Evolutionary conservation across 805 yeast species (phyloP), one percentile per base, ranked within the genome.

Genomic region (Metschnikowia anglica): DNA sequence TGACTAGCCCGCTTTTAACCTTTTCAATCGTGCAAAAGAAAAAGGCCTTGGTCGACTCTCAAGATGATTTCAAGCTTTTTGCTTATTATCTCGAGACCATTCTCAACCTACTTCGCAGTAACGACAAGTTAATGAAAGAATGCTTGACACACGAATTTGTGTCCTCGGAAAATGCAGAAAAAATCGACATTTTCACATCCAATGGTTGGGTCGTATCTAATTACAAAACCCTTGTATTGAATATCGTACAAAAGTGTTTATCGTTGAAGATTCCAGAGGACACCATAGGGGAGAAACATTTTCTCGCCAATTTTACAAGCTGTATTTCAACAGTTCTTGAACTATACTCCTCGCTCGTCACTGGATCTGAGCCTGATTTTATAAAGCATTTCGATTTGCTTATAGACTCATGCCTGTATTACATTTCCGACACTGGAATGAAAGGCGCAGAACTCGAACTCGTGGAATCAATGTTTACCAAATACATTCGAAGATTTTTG

Each of bases 41-140:
- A 39, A 44, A 57, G 41, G 29, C 38, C 7, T 38, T 37, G 3
- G 39, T 78, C 15, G 58, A 59, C 2, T 59, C 62, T 1, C 64
- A 74, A 18, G 85, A 83, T 52, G 96, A 89, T 58, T 66, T 79
- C 38, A 79, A 73, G 2, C 66, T 76, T 17, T 81, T 85, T 51
- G 67, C 80, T 2, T 90, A 89, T 58, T 75, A 83, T 44, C 54
- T 85, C 34, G 70, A 72, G 15, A 68, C 77, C 0, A 53, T 89
- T 6, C 61, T 71, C 5, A 74, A 75, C 31, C 74, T 87, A 1
- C 58, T 88, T 21, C 60, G 59, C 4, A 65, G 77, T 6, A 75
- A 80, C 43, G 58, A 61, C 11, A 66, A 69, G 24, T 51, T 47
- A 4, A 58, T 82, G 23, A 56, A 73, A 27, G 77, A 76, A 6